Evolutionary conservation across 192 early-diverging fungal species (phyloP).

Genomic region (Radiomyces spectabilis): DNA sequence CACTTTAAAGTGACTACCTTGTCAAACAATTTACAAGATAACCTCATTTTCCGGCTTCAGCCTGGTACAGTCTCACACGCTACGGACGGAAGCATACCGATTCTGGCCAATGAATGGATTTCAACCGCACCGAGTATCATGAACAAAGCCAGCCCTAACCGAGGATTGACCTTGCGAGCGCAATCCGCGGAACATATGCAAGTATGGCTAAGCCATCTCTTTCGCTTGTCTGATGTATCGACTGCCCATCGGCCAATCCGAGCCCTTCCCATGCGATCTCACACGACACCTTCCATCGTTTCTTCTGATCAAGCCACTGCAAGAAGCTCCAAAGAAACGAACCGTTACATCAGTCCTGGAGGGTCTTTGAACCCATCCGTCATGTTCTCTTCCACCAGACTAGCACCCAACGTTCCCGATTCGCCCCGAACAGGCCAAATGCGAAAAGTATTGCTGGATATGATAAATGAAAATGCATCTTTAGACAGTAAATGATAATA

Average conservation of each 20-base stretch:
- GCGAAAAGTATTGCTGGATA: not conserved
- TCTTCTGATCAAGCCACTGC: too few relatives aligned
- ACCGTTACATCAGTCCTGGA: too few relatives aligned
- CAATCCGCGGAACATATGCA: constrained; percentile 18
- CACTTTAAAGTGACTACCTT: constrained; percentile 13
- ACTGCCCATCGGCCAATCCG: too few relatives aligned
- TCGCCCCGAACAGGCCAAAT: too few relatives aligned
- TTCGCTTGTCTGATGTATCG: too few relatives aligned
- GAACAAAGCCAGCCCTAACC: not conserved
- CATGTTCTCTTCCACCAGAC: too few relatives aligned
- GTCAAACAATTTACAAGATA: constrained; percentile 16
- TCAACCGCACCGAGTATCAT: not conserved
- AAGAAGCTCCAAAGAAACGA: too few relatives aligned
- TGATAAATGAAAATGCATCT: not conserved
- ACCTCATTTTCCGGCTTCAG: constrained; percentile 19
- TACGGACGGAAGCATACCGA: not conserved
- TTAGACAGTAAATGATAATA: not conserved
- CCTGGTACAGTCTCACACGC: not conserved
- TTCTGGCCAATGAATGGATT: constrained; percentile 2
- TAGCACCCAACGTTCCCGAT: too few relatives aligned
- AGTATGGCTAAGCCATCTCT: constrained; percentile 5
- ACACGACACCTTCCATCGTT: too few relatives aligned
- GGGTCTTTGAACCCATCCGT: too few relatives aligned
- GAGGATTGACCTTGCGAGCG: constrained; percentile 4
- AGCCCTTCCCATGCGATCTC: too few relatives aligned